Base-by-base conservation (phyloP, 768 basidiomycete genomes). In the Lyophyllum semitale region DNA sequence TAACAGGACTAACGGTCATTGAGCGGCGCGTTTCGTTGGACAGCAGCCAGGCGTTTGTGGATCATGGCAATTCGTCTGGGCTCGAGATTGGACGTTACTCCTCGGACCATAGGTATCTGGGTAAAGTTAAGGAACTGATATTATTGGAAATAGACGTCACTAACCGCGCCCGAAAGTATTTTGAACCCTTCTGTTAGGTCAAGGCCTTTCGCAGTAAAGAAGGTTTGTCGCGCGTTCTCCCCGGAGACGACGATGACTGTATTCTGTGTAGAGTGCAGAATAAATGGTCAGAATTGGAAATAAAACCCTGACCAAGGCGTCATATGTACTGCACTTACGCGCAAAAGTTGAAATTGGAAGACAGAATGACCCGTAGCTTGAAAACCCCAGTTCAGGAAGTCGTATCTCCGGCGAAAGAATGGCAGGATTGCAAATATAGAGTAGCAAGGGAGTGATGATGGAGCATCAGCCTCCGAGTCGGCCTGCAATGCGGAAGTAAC, bases 111-210 rank as follows among this genome's bases (percentile, higher is more conserved):
- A 58, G 89, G 89, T 58, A 92, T 85, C 89, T 91, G 17, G 9
- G 23, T 30, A 51, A 53, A 51, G 57, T 63, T 45, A 66, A 63
- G 26, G 54, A 45, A 53, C 55, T 33, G 64, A 55, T 49, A 55
- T 30, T 45, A 52, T 49, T 55, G 59, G 26, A 42, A 54, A 58
- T 50, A 53, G 48, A 54, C 55, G 35, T 49, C 26, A 82, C 87
- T 60, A 67, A 91, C 89, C 52, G 87, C 88, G 48, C 89, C 89
- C 47, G 87, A 88, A 57, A 92, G 78, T 63, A 89, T 81, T 63
- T 84, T 88, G 77, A 89, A 91, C 5, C 88, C 89, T 73, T 89
- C 88, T 38, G 84, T 85, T 48, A 92, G 79, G 69, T 91, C 88
- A 58, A 92, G 81, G 20, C 81, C 81, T 69, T 83, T 84, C 53